Base-by-base conservation (phyloP, 139 green algal genomes). In the Chlamydomonas sphaeroides region DNA sequence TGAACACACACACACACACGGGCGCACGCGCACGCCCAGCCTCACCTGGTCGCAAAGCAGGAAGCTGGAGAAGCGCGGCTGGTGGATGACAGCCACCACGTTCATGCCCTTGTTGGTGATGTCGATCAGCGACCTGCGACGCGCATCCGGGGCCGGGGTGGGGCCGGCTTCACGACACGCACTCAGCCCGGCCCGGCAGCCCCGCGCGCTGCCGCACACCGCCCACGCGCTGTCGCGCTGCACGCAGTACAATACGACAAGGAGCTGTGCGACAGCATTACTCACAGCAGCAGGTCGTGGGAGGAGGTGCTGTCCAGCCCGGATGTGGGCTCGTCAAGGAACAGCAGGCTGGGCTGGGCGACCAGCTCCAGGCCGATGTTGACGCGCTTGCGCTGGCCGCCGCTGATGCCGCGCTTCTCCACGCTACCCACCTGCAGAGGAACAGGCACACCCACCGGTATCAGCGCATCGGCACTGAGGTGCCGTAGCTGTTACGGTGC, bases 331-430 rank as follows among this genome's bases (percentile, higher is more conserved):
- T 98, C 91, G 68, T 97, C 93, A 56, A 98, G 84, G 51, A 97
- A 94, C 48, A 97, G 85, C 49, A 97, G 65, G 28, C 38, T 88
- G 5, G 95, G 95, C 69, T 92, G 89, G 32, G 85, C 72, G 30
- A 93, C 89, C 74, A 97, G 89, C 83, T 96, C 93, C 38, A 92
- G 56, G 0, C 77, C 95, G 41, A 98, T 96, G 85, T 93, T 95
- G 25, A 95, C 89, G 23, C 95, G 88, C 87, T 98, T 98, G 71
- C 93, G 88, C 91, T 97, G 92, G 0, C 95, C 95, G 20, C 95
- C 95, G 56, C 82, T 88, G 86, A 90, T 90, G 63, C 82, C 81
- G 32, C 86, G 77, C 45, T 68, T 72, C 82, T 90, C 86, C 70
- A 90, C 86, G 0, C 42, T 86, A 70, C 86, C 86, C 28, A 90